Percentiles rank a stretch among this genome's conserved stretches.
Evolutionary conservation across 2,329 filamentous ascomycete genomes (phyloP).

Genomic region (Phaeophleospora eucalypticola): DNA sequence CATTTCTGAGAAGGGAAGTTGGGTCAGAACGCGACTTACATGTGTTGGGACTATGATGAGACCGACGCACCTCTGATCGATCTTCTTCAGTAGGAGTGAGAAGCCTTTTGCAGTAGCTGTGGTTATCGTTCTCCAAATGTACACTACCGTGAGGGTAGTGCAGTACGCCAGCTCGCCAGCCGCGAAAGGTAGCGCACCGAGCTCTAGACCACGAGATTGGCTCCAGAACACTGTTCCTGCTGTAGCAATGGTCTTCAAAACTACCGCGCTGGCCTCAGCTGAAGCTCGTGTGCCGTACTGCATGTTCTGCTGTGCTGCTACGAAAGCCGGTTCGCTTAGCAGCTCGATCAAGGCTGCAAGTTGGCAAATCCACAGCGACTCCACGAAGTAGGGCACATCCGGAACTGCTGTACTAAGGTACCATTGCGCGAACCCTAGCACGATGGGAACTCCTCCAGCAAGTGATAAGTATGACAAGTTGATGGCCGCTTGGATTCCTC

Average conservation of each 20-base stretch:
- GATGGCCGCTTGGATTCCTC: conserved; percentile 66
- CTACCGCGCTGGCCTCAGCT: conserved; percentile 78
- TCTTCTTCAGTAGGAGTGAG: conserved; percentile 56
- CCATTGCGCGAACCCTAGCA: conserved; percentile 55
- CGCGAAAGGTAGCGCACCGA: conserved; percentile 84
- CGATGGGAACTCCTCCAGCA: conserved; percentile 60
- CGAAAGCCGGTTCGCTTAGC: conserved; percentile 81
- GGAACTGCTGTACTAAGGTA: conserved; percentile 58
- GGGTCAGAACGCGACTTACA: neutral
- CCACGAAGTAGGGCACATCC: conserved; percentile 59
- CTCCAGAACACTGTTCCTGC: conserved; percentile 67
- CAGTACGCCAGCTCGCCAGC: conserved; percentile 80
- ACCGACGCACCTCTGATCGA: conserved; percentile 41
- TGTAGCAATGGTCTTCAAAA: conserved; percentile 70
- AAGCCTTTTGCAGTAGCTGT: conserved; percentile 60
- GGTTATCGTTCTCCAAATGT: conserved; percentile 57
- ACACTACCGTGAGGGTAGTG: conserved; percentile 63
- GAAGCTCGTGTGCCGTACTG: conserved; percentile 74
- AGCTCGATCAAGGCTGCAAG: conserved; percentile 68
- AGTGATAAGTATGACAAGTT: conserved; percentile 84
- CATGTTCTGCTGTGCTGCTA: conserved; percentile 76
- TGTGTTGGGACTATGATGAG: neutral
- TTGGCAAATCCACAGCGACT: conserved; percentile 53
- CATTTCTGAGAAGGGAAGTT: neutral
- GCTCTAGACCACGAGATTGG: conserved; percentile 46